Evolutionary conservation across 441 rosid genomes (phyloP).

Genomic region (Pelargonium citronellum): DNA sequence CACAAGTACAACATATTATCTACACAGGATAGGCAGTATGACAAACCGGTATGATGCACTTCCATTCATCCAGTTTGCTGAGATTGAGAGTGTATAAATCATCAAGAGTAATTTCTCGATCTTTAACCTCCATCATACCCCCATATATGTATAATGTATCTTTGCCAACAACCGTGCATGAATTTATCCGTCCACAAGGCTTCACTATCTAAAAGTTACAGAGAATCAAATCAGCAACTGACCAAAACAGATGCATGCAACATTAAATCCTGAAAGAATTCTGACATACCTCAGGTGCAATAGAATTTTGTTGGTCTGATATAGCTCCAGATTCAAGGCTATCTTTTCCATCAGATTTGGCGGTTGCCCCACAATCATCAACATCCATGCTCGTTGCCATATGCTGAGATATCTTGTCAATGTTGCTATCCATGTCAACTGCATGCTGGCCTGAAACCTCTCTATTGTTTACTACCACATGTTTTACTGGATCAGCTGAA

Average conservation of each 20-base stretch:
- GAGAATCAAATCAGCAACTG: conserved; percentile 17
- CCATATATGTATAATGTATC: conserved; percentile 87
- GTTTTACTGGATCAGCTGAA: conserved; percentile 37
- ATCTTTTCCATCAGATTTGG: conserved; percentile 38
- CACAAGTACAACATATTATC: not conserved
- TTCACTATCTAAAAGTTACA: conserved; percentile 57
- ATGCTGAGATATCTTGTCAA: conserved; percentile 47
- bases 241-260: conserved; percentile 9
- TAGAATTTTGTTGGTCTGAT: conserved; percentile 43
- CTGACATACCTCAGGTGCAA: conserved; percentile 63
- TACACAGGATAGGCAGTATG: conserved; percentile 20
- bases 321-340: conserved; percentile 35
- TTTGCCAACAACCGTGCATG: conserved; percentile 86
- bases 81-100: conserved; percentile 90
- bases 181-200: conserved; percentile 94
- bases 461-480: conserved; percentile 29
- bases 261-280: conserved; percentile 11
- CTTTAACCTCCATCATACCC: conserved; percentile 96
- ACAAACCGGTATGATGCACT: conserved; percentile 92
- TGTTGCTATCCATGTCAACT: conserved; percentile 38
- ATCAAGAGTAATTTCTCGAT: conserved; percentile 81
- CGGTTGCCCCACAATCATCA: conserved; percentile 30
- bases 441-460: conserved; percentile 33
- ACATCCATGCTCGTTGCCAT: conserved; percentile 35
- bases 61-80: conserved; percentile 97